Conservation (phyloP, 73 alveolate species). For the Tetrahymena thermophila region DNA sequence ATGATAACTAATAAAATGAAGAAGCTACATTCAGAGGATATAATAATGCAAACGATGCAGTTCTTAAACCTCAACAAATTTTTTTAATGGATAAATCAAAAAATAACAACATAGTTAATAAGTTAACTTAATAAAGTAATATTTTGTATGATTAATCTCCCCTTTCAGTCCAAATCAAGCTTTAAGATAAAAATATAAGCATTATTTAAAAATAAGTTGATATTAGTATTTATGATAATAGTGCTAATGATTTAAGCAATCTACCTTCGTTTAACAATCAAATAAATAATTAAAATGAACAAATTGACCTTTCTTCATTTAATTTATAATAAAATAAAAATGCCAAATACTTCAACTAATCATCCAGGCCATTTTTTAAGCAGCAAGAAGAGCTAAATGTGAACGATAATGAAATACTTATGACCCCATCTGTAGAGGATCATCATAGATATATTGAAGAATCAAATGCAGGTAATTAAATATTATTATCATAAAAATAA, state of each 20-base stretch:
- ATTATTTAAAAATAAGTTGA: background rate
- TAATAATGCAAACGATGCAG: background rate
- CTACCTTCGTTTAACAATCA: background rate
- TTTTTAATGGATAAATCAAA: background rate
- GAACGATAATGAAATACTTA: background rate
- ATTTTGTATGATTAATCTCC: background rate
- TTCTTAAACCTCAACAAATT: background rate
- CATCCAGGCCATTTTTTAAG: background rate
- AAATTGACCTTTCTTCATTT: background rate
- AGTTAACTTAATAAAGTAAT: background rate
- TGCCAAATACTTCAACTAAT: background rate
- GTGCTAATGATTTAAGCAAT: background rate
- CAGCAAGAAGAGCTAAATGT: background rate
- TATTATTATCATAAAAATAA: no score
- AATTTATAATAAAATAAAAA: background rate
- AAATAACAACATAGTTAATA: background rate
- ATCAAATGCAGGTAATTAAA: background rate
- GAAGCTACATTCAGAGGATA: background rate
- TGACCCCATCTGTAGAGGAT: background rate
- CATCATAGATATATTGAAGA: background rate
- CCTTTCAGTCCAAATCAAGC: background rate
- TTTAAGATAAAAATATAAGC: background rate
- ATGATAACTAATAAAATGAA: background rate
- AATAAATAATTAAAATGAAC: background rate
- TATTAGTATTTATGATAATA: background rate